These are phyloP conservation scores for Populus pruinosa DNA, from an alignment of 345 rosid genomes.

Conservation along the genomic window DNA sequence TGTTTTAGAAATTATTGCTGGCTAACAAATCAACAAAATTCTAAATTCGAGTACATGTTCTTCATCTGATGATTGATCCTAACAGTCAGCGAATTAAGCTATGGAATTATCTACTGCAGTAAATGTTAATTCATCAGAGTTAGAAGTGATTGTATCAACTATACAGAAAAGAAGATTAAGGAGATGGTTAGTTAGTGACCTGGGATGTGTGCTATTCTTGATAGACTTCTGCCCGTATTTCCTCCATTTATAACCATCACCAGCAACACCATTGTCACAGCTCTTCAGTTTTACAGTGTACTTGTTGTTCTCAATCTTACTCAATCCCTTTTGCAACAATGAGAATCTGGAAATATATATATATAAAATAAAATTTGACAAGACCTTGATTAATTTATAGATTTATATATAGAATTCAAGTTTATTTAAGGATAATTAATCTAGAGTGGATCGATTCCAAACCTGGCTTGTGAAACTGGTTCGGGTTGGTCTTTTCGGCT, in stretches of 20 bases:
- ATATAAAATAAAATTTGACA: not conserved
- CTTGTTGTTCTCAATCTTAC: slow-evolving; percentile 52
- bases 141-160: too few relatives aligned
- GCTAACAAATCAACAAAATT: too few relatives aligned
- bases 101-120: too few relatives aligned
- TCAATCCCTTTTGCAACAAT: slow-evolving; percentile 29
- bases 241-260: slow-evolving; percentile 98
- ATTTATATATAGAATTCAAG: not conserved
- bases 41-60: too few relatives aligned
- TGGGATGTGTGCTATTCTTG: slow-evolving; percentile 79
- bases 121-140: too few relatives aligned
- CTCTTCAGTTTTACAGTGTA: slow-evolving; percentile 69
- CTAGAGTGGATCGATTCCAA: not conserved
- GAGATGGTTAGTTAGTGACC: slow-evolving; percentile 31
- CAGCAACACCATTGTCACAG: slow-evolving; percentile 48
- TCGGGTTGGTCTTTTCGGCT: slow-evolving; percentile 19
- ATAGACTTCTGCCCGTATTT: slow-evolving; percentile 91
- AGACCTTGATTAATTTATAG: too few relatives aligned
- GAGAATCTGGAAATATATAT: slow-evolving; percentile 17
- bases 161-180: not conserved
- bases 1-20: too few relatives aligned
- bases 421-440: not conserved
- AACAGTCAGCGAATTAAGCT: too few relatives aligned
- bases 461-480: slow-evolving; percentile 34
- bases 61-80: too few relatives aligned